phyloP scores from a whole-genome alignment of 2,329 filamentous ascomycete species.

The Hymenoscyphus linearis region DNA sequence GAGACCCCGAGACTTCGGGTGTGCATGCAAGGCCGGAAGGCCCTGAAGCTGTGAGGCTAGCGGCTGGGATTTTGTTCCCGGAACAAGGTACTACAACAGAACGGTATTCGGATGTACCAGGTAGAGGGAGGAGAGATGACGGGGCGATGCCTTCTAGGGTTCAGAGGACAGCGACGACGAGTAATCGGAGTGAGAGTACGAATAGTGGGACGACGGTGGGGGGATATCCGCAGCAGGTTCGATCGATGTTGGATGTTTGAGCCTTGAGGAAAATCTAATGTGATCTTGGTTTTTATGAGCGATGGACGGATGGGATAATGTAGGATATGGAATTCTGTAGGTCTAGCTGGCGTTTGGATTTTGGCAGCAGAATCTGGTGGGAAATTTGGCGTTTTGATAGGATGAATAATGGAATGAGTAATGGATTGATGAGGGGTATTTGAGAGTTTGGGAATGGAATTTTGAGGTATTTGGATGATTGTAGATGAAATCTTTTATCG shows the following conservation, averaged over 20 bases:
- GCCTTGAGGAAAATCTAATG: not conserved
- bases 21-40: conserved; percentile 41
- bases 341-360: no score
- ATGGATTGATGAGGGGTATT: no score
- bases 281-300: not conserved
- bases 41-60: conserved; percentile 30
- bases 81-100: conserved; percentile 4
- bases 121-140: conserved; percentile 6
- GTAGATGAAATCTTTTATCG: no score
- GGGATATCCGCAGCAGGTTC: conserved; percentile 31
- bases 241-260: conserved; percentile 40
- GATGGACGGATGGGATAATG: no score
- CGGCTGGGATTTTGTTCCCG: conserved; percentile 18
- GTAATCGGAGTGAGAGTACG: conserved; percentile 23
- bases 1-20: conserved; percentile 17
- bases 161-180: conserved; percentile 5
- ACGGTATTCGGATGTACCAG: conserved; percentile 16
- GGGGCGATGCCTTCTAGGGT: not conserved
- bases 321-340: no score
- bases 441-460: no score
- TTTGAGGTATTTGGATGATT: no score
- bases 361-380: no score
- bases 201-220: conserved; percentile 25
- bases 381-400: no score
- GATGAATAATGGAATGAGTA: no score